phyloP scores from a whole-genome alignment of 805 yeast species.

The Metschnikowia rubicola region DNA sequence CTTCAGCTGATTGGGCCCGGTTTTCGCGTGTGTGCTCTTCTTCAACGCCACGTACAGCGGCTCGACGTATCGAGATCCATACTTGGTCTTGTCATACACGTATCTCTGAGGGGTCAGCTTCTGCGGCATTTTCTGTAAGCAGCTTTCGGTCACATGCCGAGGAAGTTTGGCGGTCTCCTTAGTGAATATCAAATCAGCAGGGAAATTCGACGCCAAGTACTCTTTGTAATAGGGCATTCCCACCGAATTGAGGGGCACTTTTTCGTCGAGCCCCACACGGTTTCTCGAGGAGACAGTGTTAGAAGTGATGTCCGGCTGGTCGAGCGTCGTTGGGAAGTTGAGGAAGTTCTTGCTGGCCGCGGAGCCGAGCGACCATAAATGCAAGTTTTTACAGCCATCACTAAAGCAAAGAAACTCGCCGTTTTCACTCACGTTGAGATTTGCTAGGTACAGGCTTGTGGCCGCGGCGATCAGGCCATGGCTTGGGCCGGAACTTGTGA shows the following conservation, averaged over 20 bases:
- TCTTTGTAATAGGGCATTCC: conserved; percentile 88
- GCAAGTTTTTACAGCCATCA: conserved; percentile 61
- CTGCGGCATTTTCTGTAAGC: background rate
- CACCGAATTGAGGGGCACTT: conserved; percentile 60
- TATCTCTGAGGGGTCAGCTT: conserved; percentile 19
- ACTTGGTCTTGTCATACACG: conserved; percentile 52
- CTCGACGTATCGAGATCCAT: conserved; percentile 53
- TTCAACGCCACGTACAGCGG: conserved; percentile 39
- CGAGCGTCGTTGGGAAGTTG: conserved; percentile 41
- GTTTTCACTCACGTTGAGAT: conserved; percentile 55
- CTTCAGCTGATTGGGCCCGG: conserved; percentile 10
- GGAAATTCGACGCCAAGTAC: conserved; percentile 77
- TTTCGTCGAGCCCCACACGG: conserved; percentile 32
- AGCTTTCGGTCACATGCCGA: conserved; percentile 43
- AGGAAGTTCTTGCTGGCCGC: conserved; percentile 30
- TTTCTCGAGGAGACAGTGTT: conserved; percentile 25
- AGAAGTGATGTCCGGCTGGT: conserved; percentile 48
- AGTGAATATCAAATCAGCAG: conserved; percentile 56
- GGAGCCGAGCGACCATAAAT: conserved; percentile 58
- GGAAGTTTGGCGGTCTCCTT: conserved; percentile 61
- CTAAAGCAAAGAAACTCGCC: conserved; percentile 77
- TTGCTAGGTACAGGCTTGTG: conserved; percentile 33
- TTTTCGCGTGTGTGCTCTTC: conserved; percentile 12
- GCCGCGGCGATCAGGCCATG: conserved; percentile 4
- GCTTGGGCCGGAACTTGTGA: conserved; percentile 19